Base-by-base conservation (phyloP, 2,329 filamentous ascomycete genomes). In the Achaetomium macrosporum region DNA sequence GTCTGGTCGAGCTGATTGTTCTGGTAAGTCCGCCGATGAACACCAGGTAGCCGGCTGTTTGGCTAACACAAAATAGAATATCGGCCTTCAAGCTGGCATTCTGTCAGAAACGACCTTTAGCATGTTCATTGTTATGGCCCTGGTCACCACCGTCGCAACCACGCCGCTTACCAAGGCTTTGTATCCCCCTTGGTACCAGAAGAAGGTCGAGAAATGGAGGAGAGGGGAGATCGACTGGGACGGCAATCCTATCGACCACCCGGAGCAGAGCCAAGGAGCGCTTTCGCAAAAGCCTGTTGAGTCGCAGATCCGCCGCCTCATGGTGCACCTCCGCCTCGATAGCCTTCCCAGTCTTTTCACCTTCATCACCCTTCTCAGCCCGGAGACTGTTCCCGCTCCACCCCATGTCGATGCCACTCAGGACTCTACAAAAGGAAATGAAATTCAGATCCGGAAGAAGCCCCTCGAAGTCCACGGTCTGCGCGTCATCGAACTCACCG, bases 1-100 rank as follows among this genome's bases (percentile, higher is more conserved):
- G 92, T 63, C 76, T 97, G 10, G 91, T 96, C 0, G 91, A 96
- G 68, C 74, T 97, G 48, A 96, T 97, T 67, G 91, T 96, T n/a
- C 69, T 95, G 68, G 88, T 91, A 75, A 71, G 83, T 66, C 29
- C 8, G 10, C 7, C 3, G 4, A 30, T 10, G 16, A 7, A n/a
- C n/a, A n/a, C n/a, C n/a, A n/a, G n/a, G n/a, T n/a, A n/a, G n/a
- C n/a, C n/a, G n/a, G n/a, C n/a, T n/a, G n/a, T n/a, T n/a, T n/a
- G n/a, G 47, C 43, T 58, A 13, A 61, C 39, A 10, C 35, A 9
- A 5, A 9, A 3, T 19, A 81, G 78, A 83, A 82, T 60, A 81
- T 97, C 61, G 90, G 90, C 42, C 76, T 91, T 2, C 84, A 92
- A 72, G 90, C 90, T 17, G 83, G 82, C 35, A 95, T 95, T 56